Evolutionary conservation across 2,329 filamentous ascomycete species (phyloP).

Genomic region (Beauveria sp.): DNA sequence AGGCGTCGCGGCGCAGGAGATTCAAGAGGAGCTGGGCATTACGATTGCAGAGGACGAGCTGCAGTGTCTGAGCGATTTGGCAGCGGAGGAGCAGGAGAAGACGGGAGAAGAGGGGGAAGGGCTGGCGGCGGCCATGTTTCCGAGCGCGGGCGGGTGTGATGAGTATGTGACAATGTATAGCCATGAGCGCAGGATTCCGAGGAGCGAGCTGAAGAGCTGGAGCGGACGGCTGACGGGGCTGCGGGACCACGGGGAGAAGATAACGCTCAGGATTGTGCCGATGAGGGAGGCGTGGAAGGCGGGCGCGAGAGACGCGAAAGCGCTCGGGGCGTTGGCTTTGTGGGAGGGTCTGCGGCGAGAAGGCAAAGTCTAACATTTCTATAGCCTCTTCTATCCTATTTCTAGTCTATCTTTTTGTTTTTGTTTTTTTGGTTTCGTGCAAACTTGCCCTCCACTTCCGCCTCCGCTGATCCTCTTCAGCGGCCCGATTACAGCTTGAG

Average conservation of each 20-base stretch:
- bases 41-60: conserved; percentile 41
- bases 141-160: conserved; percentile 52
- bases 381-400: not conserved
- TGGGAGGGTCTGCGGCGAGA: conserved; percentile 49
- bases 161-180: conserved; percentile 53
- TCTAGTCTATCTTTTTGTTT: not conserved
- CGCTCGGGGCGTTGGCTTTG: conserved; percentile 49
- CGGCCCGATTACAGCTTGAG: conserved; percentile 30
- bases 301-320: conserved; percentile 51
- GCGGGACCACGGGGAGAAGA: conserved; percentile 51
- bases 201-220: conserved; percentile 45
- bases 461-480: not conserved
- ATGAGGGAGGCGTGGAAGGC: conserved; percentile 50
- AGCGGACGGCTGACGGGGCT: conserved; percentile 50
- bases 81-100: conserved; percentile 23
- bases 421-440: not conserved
- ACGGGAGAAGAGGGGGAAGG: conserved; percentile 30
- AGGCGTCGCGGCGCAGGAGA: conserved; percentile 52
- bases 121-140: conserved; percentile 44
- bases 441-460: not conserved
- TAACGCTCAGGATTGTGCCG: conserved; percentile 51
- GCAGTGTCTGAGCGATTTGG: conserved; percentile 44
- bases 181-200: conserved; percentile 43
- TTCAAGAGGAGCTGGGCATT: conserved; percentile 52
- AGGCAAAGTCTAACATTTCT: conserved; percentile 27